Base-by-base conservation (phyloP, 176 grass and related monocot species). In the Eleusine indica region DNA sequence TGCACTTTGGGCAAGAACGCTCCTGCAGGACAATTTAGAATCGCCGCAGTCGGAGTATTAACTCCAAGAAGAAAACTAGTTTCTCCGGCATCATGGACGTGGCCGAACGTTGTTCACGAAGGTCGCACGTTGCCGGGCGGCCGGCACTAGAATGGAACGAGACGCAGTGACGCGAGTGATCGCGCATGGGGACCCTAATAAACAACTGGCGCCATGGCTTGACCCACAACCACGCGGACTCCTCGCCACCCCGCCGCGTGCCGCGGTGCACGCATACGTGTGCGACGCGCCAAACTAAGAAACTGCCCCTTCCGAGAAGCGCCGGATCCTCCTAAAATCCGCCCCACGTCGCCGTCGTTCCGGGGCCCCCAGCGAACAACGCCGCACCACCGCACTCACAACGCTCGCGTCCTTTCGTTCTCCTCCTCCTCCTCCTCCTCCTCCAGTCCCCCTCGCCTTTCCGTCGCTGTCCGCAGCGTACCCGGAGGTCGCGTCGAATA, bases 201-300 rank as follows among this genome's bases (percentile, higher is more conserved):
- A 71, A 71, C 42, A 71, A 29, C 69, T 2, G 42, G 42, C n/a
- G 1, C 42, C 19, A 1, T 22, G 10, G 4, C 1, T 28, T 0
- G 42, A 46, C 42, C 42, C 40, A 25, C 68, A 15, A 2, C 43
- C 69, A 64, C 70, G 69, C 41, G 58, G 5, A 5, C 41, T 0
- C 5, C 56, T 76, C 79, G 21, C 42, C 4, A 1, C 41, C 51
- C 51, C 25, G 83, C 74, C 85, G 78, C 63, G 71, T 76, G 62
- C 40, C 6, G 3, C 52, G 21, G 19, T 5, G 37, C 41, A 10
- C 68, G 14, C 51, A 4, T 53, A 53, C 51, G 51, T 53, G 51
- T 53, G 51, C 51, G 51, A 17, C 51, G 51, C 51, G 51, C 51
- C 51, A 1, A 35, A 17, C 51, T 53, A 53, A 4, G 5, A 53